phyloP scores from a whole-genome alignment of 371 early-diverging fungal genomes.

The Phascolomyces articulosus region DNA sequence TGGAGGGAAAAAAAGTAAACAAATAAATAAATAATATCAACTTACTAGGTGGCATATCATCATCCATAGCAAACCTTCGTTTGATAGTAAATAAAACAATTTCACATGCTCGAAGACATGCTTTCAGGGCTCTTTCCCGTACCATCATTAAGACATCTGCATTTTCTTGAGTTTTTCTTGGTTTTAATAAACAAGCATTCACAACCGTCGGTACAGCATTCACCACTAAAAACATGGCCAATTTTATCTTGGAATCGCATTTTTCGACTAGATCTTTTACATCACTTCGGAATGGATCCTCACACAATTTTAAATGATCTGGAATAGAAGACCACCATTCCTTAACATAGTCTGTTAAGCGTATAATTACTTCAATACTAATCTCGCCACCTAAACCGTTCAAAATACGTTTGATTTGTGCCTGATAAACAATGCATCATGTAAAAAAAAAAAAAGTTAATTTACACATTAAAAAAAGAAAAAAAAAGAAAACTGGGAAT shows the following conservation, averaged over 20 bases:
- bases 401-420: constrained; percentile 3
- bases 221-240: background rate
- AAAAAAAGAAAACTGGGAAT: no score
- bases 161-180: background rate
- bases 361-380: background rate
- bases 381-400: background rate
- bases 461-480: no score
- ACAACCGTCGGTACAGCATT: background rate
- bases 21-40: background rate
- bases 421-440: no score
- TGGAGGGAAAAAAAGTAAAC: background rate
- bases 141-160: background rate
- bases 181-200: constrained; percentile 3
- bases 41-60: background rate
- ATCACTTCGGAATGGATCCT: background rate
- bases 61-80: background rate
- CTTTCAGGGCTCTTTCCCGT: background rate
- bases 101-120: constrained; percentile 3
- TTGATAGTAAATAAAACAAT: background rate
- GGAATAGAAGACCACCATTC: constrained; percentile 12
- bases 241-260: background rate
- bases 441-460: background rate
- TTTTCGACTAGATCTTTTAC: background rate
- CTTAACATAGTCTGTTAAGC: background rate
- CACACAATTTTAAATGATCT: background rate